Evolutionary conservation across 2,329 filamentous ascomycete species (phyloP).

Genomic region (Phaeosphaeriaceae sp.): DNA sequence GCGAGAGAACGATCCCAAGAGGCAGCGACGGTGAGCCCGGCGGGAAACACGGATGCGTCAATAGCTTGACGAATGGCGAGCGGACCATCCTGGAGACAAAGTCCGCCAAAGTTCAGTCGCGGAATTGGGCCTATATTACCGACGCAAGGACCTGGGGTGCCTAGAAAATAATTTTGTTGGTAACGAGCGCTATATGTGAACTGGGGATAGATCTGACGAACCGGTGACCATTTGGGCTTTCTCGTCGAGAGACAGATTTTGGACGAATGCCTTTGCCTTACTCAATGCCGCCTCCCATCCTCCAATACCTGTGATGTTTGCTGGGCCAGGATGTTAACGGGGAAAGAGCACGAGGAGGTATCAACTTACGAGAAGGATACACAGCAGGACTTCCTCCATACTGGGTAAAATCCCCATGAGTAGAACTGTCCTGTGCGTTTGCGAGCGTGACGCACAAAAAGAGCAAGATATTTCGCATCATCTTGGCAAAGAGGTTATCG

Average conservation of each 20-base stretch:
- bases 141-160: constrained; percentile 35
- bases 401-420: constrained; percentile 23
- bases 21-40: constrained; percentile 47
- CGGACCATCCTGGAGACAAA: constrained; percentile 52
- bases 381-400: constrained; percentile 36
- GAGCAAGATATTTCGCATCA: neutral
- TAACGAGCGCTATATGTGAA: neutral
- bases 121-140: constrained; percentile 48
- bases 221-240: constrained; percentile 32
- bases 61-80: constrained; percentile 40
- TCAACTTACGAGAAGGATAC: constrained; percentile 33
- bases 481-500: neutral
- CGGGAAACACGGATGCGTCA: constrained; percentile 47
- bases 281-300: constrained; percentile 35
- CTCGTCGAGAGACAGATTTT: constrained; percentile 30
- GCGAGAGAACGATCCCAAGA: constrained; percentile 50
- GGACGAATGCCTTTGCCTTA: constrained; percentile 29
- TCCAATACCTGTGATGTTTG: constrained; percentile 32
- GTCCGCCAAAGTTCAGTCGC: constrained; percentile 48
- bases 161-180: constrained; percentile 6
- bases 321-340: constrained; percentile 1
- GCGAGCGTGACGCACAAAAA: neutral
- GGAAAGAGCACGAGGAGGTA: neutral
- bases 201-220: too few species aligned
- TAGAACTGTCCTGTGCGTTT: neutral